Evolutionary conservation across 2,329 filamentous ascomycete genomes (phyloP).

Genomic region (Xylaria sp.): DNA sequence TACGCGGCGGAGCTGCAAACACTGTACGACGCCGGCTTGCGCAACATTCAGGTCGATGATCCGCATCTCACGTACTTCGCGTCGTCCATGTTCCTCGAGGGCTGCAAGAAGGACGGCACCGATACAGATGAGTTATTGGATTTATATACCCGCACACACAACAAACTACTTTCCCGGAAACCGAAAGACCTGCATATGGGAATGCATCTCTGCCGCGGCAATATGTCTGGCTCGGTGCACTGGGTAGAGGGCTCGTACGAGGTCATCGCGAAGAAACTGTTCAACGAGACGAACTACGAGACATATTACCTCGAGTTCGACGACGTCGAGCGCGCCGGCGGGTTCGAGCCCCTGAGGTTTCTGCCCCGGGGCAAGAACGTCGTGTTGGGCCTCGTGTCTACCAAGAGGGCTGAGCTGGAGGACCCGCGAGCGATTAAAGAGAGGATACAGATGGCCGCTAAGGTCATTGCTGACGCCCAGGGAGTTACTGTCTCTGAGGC

Average conservation of each 20-base stretch:
- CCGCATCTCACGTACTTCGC: slow-evolving; percentile 68
- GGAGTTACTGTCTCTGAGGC: slow-evolving; percentile 64
- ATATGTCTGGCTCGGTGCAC: slow-evolving; percentile 61
- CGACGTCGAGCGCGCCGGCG: slow-evolving; percentile 59
- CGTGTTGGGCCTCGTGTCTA: slow-evolving; percentile 62
- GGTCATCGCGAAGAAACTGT: slow-evolving; percentile 61
- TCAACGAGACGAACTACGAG: slow-evolving; percentile 60
- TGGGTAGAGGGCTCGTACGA: slow-evolving; percentile 65
- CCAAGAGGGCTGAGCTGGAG: slow-evolving; percentile 61
- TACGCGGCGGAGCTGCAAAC: slow-evolving; percentile 64
- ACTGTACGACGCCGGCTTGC: slow-evolving; percentile 62
- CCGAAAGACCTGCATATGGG: slow-evolving; percentile 69
- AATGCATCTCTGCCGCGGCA: slow-evolving; percentile 68
- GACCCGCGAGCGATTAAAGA: slow-evolving; percentile 57
- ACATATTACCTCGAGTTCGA: slow-evolving; percentile 66
- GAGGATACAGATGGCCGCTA: slow-evolving; percentile 60
- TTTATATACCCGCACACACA: slow-evolving; percentile 71
- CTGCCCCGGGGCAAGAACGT: slow-evolving; percentile 62
- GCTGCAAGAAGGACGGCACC: slow-evolving; percentile 66
- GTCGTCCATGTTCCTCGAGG: slow-evolving; percentile 65
- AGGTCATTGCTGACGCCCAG: slow-evolving; percentile 67
- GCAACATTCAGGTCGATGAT: slow-evolving; percentile 67
- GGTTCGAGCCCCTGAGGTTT: slow-evolving; percentile 61
- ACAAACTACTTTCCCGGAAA: slow-evolving; percentile 64
- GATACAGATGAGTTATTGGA: slow-evolving; percentile 65